phyloP scores from a whole-genome alignment of 2,329 filamentous ascomycete genomes.

The Alternaria sp. region DNA sequence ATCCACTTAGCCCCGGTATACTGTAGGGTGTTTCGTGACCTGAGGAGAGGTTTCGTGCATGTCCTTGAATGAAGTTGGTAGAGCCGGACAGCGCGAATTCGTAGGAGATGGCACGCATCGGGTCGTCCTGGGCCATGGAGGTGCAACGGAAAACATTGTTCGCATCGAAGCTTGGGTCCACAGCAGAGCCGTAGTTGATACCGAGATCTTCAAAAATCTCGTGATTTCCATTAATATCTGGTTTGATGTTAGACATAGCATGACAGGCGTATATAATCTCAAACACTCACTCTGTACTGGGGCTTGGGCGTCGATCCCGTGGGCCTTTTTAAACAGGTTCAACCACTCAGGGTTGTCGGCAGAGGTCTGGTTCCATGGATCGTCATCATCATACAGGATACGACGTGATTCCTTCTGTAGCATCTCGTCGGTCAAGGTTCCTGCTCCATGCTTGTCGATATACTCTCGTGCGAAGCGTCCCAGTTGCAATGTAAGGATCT shows the following conservation, averaged over 20 bases:
- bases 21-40: constrained; percentile 26
- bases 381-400: constrained; percentile 60
- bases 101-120: constrained; percentile 27
- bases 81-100: constrained; percentile 43
- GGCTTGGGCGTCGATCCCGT: constrained; percentile 47
- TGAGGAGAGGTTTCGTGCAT: constrained; percentile 23
- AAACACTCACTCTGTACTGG: constrained; percentile 16
- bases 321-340: constrained; percentile 60
- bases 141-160: constrained; percentile 32
- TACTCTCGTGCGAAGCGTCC: constrained; percentile 56
- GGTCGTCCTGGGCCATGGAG: constrained; percentile 19
- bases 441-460: constrained; percentile 47
- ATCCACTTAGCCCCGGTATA: constrained; percentile 28
- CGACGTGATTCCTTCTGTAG: constrained; percentile 58
- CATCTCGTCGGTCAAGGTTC: constrained; percentile 58
- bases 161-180: constrained; percentile 45
- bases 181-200: constrained; percentile 24
- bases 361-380: constrained; percentile 58
- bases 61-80: constrained; percentile 19
- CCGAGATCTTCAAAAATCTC: constrained; percentile 50
- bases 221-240: constrained; percentile 26
- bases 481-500: constrained; percentile 58
- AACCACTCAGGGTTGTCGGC: constrained; percentile 58
- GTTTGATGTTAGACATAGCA: not conserved
- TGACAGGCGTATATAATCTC: not conserved